These are phyloP conservation scores for Pyrenopolyporus hunteri DNA, from an alignment of 495 filamentous ascomycete genomes.

Conservation along the genomic window DNA sequence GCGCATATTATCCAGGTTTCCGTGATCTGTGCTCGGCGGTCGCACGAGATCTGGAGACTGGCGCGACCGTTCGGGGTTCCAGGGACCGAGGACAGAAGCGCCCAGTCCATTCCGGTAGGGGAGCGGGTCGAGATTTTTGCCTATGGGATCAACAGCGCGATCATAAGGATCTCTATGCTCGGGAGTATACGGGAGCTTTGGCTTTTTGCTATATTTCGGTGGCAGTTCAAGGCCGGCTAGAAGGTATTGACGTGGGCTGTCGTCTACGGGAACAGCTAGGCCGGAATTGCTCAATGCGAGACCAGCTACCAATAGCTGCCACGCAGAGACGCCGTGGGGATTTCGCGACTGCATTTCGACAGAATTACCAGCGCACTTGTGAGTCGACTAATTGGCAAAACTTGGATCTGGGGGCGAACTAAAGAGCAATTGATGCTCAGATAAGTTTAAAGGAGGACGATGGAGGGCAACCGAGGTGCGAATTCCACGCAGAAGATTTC, in stretches of 20 bases:
- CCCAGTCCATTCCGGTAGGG: conserved; percentile 71
- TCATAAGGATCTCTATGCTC: conserved; percentile 53
- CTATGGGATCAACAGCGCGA: conserved; percentile 60
- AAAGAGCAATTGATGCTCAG: conserved; percentile 5
- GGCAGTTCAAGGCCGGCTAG: conserved; percentile 54
- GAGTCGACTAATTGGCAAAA: background rate
- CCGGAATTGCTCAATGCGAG: conserved; percentile 42
- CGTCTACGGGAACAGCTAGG: conserved; percentile 52
- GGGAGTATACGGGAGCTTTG: conserved; percentile 52
- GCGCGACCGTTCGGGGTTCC: conserved; percentile 65
- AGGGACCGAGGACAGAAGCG: conserved; percentile 66
- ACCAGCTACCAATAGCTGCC: conserved; percentile 40
- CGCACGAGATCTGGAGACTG: conserved; percentile 69
- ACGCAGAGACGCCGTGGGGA: conserved; percentile 17
- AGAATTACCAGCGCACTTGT: background rate
- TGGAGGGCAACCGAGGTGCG: background rate
- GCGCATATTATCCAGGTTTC: conserved; percentile 65
- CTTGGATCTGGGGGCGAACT: background rate
- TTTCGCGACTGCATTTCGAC: conserved; percentile 45
- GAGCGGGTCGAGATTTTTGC: conserved; percentile 62
- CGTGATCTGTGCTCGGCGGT: conserved; percentile 69
- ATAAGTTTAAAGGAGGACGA: background rate
- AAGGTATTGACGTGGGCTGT: conserved; percentile 58
- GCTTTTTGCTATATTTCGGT: conserved; percentile 45
- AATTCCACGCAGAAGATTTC: no score